Conservation (phyloP, 257 asterid species). For the Gynochthodes officinalis region DNA sequence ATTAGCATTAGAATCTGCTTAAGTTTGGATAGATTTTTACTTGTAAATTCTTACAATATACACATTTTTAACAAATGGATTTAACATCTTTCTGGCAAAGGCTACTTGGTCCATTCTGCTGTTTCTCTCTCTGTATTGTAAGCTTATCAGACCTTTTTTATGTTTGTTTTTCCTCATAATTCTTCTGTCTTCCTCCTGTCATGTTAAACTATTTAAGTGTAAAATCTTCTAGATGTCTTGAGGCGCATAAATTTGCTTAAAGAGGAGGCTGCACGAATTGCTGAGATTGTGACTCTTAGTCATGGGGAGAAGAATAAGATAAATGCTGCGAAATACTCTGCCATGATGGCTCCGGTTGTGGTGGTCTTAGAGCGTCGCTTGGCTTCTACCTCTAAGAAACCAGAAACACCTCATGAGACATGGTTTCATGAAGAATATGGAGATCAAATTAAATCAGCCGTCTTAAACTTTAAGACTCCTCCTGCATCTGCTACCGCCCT, state of each 20-base stretch:
- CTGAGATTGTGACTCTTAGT: slow-evolving; percentile 72
- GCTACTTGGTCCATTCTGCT: neutral
- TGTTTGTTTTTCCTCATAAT: slow-evolving; percentile 11
- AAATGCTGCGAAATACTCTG: slow-evolving; percentile 93
- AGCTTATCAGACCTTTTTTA: neutral
- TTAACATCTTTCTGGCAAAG: neutral
- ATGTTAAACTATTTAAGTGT: slow-evolving; percentile 10
- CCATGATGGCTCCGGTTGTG: slow-evolving; percentile 98
- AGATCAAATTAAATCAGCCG: slow-evolving; percentile 73
- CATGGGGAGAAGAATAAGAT: slow-evolving; percentile 87
- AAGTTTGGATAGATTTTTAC: neutral
- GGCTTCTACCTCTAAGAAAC: slow-evolving; percentile 82
- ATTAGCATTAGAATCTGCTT: neutral
- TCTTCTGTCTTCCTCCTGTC: neutral
- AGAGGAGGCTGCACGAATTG: slow-evolving; percentile 94
- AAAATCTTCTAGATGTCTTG: slow-evolving; percentile 63
- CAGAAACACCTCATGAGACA: slow-evolving; percentile 92
- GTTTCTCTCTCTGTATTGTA: neutral
- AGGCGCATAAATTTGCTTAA: slow-evolving; percentile 92
- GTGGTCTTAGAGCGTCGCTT: slow-evolving; percentile 97
- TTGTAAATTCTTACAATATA: neutral
- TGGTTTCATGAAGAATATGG: slow-evolving; percentile 82
- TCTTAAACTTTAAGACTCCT: slow-evolving; percentile 69
- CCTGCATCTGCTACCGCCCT: slow-evolving; percentile 82
- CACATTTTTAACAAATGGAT: neutral